These are phyloP conservation scores for Grigorovia humatica DNA, from an alignment of 805 yeast genomes.

Conservation along the genomic window DNA sequence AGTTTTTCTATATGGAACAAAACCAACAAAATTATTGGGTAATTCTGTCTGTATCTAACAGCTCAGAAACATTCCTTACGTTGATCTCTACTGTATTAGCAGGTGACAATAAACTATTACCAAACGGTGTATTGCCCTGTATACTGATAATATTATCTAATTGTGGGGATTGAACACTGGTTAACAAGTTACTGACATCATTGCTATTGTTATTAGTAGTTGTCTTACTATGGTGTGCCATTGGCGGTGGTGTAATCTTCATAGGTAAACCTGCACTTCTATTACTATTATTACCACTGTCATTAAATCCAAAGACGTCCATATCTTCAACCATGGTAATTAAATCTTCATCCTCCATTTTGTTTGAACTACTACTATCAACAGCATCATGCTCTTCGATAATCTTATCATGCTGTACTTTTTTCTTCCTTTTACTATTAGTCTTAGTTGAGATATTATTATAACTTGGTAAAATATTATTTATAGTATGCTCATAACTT, in stretches of 20 bases:
- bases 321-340: background rate
- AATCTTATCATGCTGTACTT: background rate
- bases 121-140: slow-evolving; percentile 24
- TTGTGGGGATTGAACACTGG: slow-evolving; percentile 17
- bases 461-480: slow-evolving; percentile 1
- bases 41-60: slow-evolving; percentile 25
- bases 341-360: background rate
- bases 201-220: background rate
- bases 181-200: slow-evolving; percentile 2
- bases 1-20: too few relatives aligned
- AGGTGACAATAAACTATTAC: slow-evolving; percentile 22
- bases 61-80: slow-evolving; percentile 17
- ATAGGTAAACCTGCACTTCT: slow-evolving; percentile 3
- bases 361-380: background rate
- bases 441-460: background rate
- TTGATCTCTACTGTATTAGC: slow-evolving; percentile 21
- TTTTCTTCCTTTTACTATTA: background rate
- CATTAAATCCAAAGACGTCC: background rate
- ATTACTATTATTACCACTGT: background rate
- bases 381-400: background rate
- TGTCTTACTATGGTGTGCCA: slow-evolving; percentile 18
- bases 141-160: slow-evolving; percentile 22
- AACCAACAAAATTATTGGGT: slow-evolving; percentile 16
- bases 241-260: slow-evolving; percentile 18
- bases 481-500: slow-evolving; percentile 38